Percentiles rank a stretch among this genome's conserved stretches.
Evolutionary conservation across 2,329 filamentous ascomycete species (phyloP).

Genomic region (Lasiodiplodia citricola): DNA sequence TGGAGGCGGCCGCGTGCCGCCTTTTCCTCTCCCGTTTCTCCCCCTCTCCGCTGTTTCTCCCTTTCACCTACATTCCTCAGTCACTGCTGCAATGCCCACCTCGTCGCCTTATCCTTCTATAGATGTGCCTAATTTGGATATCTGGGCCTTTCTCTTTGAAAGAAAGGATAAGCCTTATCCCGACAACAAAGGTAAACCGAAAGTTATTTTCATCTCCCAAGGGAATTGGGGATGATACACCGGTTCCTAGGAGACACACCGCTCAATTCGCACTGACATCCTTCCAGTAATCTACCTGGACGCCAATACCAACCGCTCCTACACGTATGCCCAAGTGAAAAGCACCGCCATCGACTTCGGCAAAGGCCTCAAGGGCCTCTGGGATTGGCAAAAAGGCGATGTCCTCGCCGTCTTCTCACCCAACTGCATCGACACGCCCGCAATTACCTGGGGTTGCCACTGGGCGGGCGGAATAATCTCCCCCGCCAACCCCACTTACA

Average conservation of each 20-base stretch:
- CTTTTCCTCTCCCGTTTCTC: background rate
- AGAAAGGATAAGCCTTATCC: constrained; percentile 67
- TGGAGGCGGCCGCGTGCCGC: background rate
- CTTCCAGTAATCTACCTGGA: constrained; percentile 76
- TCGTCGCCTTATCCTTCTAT: constrained; percentile 69
- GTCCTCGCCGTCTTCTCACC: constrained; percentile 83
- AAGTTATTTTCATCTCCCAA: constrained; percentile 26
- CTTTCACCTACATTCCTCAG: background rate
- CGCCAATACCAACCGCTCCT: constrained; percentile 68
- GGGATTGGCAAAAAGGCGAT: constrained; percentile 82
- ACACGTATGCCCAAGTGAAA: constrained; percentile 74
- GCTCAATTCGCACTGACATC: constrained; percentile 28
- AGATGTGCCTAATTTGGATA: constrained; percentile 73
- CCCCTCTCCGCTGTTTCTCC: background rate
- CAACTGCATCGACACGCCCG: constrained; percentile 83
- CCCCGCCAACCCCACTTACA: constrained; percentile 90
- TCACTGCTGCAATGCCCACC: constrained; percentile 65
- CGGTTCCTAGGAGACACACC: background rate
- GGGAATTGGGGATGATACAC: background rate
- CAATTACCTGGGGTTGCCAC: constrained; percentile 76
- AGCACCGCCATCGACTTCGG: constrained; percentile 75
- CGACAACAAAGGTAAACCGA: constrained; percentile 70
- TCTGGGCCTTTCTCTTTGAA: constrained; percentile 82
- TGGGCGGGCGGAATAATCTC: constrained; percentile 84
- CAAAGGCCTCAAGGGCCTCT: constrained; percentile 73